These are phyloP conservation scores for Filobasidium uniguttulatum DNA, from an alignment of 1,284 basidiomycete species.

Conservation along the genomic window DNA sequence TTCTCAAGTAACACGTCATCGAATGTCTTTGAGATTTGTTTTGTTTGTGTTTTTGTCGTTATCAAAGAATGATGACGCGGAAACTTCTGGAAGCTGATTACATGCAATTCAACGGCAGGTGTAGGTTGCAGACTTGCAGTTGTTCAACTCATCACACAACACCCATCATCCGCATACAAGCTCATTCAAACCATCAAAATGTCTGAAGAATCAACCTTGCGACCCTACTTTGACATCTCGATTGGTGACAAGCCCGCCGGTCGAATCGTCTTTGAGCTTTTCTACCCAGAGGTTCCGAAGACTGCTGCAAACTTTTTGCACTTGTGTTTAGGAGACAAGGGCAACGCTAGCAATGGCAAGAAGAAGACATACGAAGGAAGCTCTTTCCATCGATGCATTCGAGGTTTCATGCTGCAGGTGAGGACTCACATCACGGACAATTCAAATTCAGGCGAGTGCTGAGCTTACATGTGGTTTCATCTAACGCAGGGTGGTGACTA, in stretches of 20 bases:
- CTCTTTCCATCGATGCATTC: neutral
- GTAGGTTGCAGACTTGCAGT: too few relatives aligned
- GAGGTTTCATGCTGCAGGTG: constrained; percentile 35
- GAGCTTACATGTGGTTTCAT: neutral
- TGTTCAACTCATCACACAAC: too few relatives aligned
- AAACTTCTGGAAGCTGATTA: too few relatives aligned
- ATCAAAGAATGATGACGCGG: too few relatives aligned
- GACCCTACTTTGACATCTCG: constrained; percentile 52
- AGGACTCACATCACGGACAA: too few relatives aligned
- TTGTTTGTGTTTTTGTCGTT: too few relatives aligned
- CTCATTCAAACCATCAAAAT: too few relatives aligned
- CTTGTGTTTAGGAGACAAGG: constrained; percentile 61
- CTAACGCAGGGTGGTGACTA: constrained; percentile 56
- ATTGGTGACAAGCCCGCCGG: constrained; percentile 48
- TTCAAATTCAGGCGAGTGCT: neutral
- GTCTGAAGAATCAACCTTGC: neutral
- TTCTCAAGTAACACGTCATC: too few relatives aligned
- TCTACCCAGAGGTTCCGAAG: constrained; percentile 51
- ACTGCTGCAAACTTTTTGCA: constrained; percentile 84
- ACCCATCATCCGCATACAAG: too few relatives aligned
- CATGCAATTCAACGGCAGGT: too few relatives aligned
- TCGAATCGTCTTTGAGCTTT: constrained; percentile 71
- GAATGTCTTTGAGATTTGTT: too few relatives aligned
- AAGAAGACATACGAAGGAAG: constrained; percentile 26
- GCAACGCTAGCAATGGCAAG: constrained; percentile 36